Conservation (phyloP, 2,329 filamentous ascomycete genomes). For the Allantophomopsis cytisporea region DNA sequence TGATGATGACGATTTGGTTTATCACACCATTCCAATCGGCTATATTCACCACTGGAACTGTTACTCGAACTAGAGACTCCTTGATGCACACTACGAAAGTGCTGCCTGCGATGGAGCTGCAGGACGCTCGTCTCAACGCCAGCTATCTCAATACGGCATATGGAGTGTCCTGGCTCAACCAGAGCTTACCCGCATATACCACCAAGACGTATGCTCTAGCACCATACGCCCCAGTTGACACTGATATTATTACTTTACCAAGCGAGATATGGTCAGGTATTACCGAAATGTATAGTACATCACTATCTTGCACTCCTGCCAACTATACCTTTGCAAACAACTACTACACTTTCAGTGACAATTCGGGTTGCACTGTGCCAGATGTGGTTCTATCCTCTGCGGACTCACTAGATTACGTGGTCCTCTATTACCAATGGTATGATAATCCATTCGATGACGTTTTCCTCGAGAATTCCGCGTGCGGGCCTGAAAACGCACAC, state of each 20-base stretch:
- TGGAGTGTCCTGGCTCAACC: constrained; percentile 29
- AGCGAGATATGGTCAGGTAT: constrained; percentile 10
- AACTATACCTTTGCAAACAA: not conserved
- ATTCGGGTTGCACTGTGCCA: constrained; percentile 21
- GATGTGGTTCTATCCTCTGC: constrained; percentile 2
- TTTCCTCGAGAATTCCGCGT: constrained; percentile 19
- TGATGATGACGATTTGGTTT: constrained; percentile 38
- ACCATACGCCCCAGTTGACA: constrained; percentile 22
- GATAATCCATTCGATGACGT: constrained; percentile 18
- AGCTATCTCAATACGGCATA: constrained; percentile 30
- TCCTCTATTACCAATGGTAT: constrained; percentile 29
- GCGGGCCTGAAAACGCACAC: constrained; percentile 18
- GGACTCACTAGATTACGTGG: constrained; percentile 11
- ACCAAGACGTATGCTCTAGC: constrained; percentile 25
- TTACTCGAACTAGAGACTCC: constrained; percentile 8
- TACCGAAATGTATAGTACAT: constrained; percentile 20
- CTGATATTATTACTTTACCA: not conserved
- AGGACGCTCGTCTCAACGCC: constrained; percentile 17
- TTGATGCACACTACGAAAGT: constrained; percentile 12
- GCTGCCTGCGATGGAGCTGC: constrained; percentile 16
- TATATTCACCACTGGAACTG: constrained; percentile 28
- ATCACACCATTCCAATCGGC: constrained; percentile 40
- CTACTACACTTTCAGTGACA: constrained; percentile 20
- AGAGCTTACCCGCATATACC: constrained; percentile 28
- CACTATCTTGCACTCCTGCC: constrained; percentile 22